These are phyloP conservation scores for Gentiana dahurica DNA, from an alignment of 257 asterid species.

Conservation along the genomic window DNA sequence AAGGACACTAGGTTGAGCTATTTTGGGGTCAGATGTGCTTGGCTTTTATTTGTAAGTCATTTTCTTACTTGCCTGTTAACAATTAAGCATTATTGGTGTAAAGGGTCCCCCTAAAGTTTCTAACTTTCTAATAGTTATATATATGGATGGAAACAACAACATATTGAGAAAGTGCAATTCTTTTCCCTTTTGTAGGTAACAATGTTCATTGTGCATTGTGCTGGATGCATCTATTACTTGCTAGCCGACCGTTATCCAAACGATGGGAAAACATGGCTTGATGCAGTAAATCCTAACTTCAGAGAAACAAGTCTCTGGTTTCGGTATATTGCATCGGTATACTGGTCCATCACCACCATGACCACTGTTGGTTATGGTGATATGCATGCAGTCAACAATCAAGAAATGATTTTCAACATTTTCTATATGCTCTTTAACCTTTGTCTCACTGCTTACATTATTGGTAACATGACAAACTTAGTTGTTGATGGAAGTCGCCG, in stretches of 20 bases:
- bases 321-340: conserved; percentile 56
- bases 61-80: background rate
- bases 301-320: conserved; percentile 46
- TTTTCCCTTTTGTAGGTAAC: conserved; percentile 42
- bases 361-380: conserved; percentile 95
- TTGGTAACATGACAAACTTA: conserved; percentile 91
- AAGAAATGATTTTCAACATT: conserved; percentile 75
- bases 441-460: conserved; percentile 79
- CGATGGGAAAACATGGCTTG: conserved; percentile 75
- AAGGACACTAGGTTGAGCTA: conserved; percentile 91
- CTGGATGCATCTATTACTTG: conserved; percentile 73
- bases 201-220: conserved; percentile 63
- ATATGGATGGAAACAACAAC: background rate
- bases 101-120: background rate
- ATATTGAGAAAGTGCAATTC: conserved; percentile 1
- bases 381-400: conserved; percentile 68
- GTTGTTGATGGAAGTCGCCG: conserved; percentile 94
- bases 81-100: background rate
- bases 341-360: conserved; percentile 93
- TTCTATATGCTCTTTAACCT: conserved; percentile 81
- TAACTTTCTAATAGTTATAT: no score
- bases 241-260: conserved; percentile 73
- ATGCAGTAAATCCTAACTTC: conserved; percentile 51
- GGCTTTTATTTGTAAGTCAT: conserved; percentile 75
- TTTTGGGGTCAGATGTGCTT: conserved; percentile 87